Evolutionary conservation across 129 eudicot species (phyloP).

Genomic region (Lactuca sativa): DNA sequence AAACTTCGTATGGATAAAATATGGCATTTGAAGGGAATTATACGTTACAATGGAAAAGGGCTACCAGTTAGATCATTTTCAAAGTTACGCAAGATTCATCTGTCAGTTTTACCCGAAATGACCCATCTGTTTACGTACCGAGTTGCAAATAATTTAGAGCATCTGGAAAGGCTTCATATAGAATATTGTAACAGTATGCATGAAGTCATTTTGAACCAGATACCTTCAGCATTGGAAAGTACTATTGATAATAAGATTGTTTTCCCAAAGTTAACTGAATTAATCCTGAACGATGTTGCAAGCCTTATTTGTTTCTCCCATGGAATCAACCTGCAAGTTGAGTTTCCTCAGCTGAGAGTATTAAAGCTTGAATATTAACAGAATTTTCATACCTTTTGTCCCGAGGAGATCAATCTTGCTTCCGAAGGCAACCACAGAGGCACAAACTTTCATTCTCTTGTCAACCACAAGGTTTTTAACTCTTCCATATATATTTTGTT

Average conservation of each 20-base stretch:
- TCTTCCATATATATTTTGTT: not conserved
- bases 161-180: slow-evolving; percentile 35
- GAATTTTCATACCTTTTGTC: slow-evolving; percentile 37
- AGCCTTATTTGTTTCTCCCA: slow-evolving; percentile 33
- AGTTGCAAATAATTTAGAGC: slow-evolving; percentile 32
- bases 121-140: slow-evolving; percentile 30
- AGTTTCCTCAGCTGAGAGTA: slow-evolving; percentile 33
- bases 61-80: slow-evolving; percentile 35
- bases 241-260: slow-evolving; percentile 22
- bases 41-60: slow-evolving; percentile 23
- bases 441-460: slow-evolving; percentile 20
- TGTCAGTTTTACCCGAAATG: slow-evolving; percentile 35
- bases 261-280: slow-evolving; percentile 28
- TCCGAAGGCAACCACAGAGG: slow-evolving; percentile 18
- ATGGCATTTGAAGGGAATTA: slow-evolving; percentile 36
- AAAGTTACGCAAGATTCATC: slow-evolving; percentile 31
- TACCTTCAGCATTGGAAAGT: slow-evolving; percentile 14
- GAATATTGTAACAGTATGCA: slow-evolving; percentile 34
- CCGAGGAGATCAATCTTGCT: slow-evolving; percentile 32
- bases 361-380: slow-evolving; percentile 32
- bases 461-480: slow-evolving; percentile 33
- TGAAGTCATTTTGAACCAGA: slow-evolving; percentile 29
- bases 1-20: slow-evolving; percentile 29
- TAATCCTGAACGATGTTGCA: slow-evolving; percentile 20
- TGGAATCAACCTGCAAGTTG: slow-evolving; percentile 34